These are phyloP conservation scores for Cyclotella choctawhatcheeana DNA, from an alignment of 108 stramenopile species.

Conservation along the genomic window DNA sequence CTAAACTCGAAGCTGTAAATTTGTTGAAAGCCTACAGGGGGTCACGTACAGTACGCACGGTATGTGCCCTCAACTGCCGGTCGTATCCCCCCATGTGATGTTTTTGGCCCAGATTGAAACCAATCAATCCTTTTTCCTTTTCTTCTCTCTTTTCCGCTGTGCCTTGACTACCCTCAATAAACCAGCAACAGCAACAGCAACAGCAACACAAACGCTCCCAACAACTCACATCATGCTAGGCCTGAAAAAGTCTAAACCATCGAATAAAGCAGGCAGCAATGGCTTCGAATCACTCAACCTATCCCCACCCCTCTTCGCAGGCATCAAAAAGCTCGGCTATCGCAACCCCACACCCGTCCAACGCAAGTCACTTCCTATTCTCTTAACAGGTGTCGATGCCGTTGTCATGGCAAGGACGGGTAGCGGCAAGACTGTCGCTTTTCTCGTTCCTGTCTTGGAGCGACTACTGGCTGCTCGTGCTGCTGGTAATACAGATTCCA, in stretches of 20 bases:
- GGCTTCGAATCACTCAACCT: slow-evolving; percentile 88
- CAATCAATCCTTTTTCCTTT: too few species aligned
- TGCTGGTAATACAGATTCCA: slow-evolving; percentile 21
- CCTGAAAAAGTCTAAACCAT: slow-evolving; percentile 11
- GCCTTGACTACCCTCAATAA: too few species aligned
- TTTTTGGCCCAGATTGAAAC: too few species aligned
- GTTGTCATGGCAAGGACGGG: slow-evolving; percentile 98
- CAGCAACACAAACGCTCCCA: background rate
- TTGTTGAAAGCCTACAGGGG: too few species aligned
- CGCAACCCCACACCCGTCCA: slow-evolving; percentile 98
- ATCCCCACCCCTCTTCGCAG: slow-evolving; percentile 71
- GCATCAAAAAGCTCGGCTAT: slow-evolving; percentile 94
- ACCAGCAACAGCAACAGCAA: too few species aligned
- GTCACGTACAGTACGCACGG: too few species aligned
- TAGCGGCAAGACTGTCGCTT: slow-evolving; percentile 95
- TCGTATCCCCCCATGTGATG: too few species aligned
- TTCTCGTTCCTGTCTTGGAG: slow-evolving; percentile 94
- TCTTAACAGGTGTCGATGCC: slow-evolving; percentile 90
- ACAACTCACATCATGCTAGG: background rate
- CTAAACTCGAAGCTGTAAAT: too few species aligned
- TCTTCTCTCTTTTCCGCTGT: too few species aligned
- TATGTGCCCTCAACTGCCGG: too few species aligned
- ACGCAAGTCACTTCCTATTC: slow-evolving; percentile 92
- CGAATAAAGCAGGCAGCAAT: slow-evolving; percentile 50
- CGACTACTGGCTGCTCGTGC: slow-evolving; percentile 61